Evolutionary conservation across 2,329 filamentous ascomycete genomes (phyloP).

Genomic region (Penicillium corylophilum): DNA sequence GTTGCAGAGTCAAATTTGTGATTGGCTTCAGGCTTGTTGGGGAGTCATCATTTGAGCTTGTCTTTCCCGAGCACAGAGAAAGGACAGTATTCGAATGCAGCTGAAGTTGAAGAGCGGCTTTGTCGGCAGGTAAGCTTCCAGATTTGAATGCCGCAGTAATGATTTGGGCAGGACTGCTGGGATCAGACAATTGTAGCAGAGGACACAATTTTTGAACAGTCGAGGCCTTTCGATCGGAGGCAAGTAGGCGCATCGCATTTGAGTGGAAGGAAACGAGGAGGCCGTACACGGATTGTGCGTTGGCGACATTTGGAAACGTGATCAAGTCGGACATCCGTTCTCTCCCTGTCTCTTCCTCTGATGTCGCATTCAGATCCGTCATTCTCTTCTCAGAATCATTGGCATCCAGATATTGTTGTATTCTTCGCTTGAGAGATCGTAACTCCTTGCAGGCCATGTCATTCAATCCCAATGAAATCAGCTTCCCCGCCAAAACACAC

Average conservation of each 20-base stretch:
- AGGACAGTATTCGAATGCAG: conserved; percentile 42
- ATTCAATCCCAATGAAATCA: conserved; percentile 41
- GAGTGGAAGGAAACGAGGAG: conserved; percentile 43
- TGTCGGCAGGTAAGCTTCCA: conserved; percentile 36
- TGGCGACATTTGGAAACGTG: conserved; percentile 31
- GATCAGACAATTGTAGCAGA: conserved; percentile 34
- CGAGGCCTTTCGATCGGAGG: conserved; percentile 32
- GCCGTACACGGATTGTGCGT: conserved; percentile 27
- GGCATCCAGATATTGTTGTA: conserved; percentile 33
- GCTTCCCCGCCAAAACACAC: conserved; percentile 43
- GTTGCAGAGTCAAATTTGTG: conserved; percentile 37
- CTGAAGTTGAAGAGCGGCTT: conserved; percentile 46
- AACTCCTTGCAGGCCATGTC: conserved; percentile 44
- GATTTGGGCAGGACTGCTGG: conserved; percentile 40
- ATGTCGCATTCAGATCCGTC: conserved; percentile 10
- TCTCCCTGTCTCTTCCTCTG: conserved; percentile 31
- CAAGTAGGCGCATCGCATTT: conserved; percentile 40
- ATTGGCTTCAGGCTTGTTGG: conserved; percentile 27
- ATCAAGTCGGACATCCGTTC: conserved; percentile 41
- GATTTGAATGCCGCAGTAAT: conserved; percentile 40
- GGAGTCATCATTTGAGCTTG: conserved; percentile 14
- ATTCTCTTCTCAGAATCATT: conserved; percentile 18
- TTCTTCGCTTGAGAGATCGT: conserved; percentile 38
- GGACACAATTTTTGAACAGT: conserved; percentile 33
- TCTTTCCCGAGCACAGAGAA: conserved; percentile 30